Percentiles rank a stretch among this genome's conserved stretches.
Evolutionary conservation across 805 yeast genomes (phyloP).

Genomic region (Yarrowia yakushimensis): DNA sequence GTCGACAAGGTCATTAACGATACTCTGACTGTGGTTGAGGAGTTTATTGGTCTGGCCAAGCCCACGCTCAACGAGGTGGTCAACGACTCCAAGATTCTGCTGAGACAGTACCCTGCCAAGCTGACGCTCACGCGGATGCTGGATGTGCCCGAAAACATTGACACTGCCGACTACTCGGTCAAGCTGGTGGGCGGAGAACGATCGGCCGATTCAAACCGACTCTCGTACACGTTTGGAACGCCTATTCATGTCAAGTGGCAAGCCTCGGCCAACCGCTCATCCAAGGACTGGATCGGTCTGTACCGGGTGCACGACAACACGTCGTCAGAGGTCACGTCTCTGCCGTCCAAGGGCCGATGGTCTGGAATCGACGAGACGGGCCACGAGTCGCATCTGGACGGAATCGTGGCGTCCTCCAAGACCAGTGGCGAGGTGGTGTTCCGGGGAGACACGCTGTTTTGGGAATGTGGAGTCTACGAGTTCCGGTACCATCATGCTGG

Average conservation of each 20-base stretch:
- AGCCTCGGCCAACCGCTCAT: constrained; percentile 48
- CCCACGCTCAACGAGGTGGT: constrained; percentile 36
- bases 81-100: constrained; percentile 37
- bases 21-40: constrained; percentile 46
- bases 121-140: constrained; percentile 36
- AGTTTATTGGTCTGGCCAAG: constrained; percentile 39
- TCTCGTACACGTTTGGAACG: constrained; percentile 43
- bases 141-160: constrained; percentile 33
- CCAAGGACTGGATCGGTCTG: constrained; percentile 72
- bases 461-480: constrained; percentile 71
- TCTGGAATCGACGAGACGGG: constrained; percentile 36
- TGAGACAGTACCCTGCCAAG: constrained; percentile 40
- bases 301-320: constrained; percentile 62
- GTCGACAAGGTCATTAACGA: constrained; percentile 42
- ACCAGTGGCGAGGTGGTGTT: constrained; percentile 50
- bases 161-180: constrained; percentile 30
- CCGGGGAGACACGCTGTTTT: constrained; percentile 47
- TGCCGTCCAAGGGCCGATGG: constrained; percentile 71
- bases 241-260: constrained; percentile 55
- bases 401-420: constrained; percentile 28
- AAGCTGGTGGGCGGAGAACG: not conserved
- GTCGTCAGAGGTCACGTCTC: constrained; percentile 50
- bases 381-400: constrained; percentile 29
- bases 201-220: constrained; percentile 3
- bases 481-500: constrained; percentile 65